Base-by-base conservation (phyloP, 2,329 filamentous ascomycete genomes). In the Aspergillus ruber region DNA sequence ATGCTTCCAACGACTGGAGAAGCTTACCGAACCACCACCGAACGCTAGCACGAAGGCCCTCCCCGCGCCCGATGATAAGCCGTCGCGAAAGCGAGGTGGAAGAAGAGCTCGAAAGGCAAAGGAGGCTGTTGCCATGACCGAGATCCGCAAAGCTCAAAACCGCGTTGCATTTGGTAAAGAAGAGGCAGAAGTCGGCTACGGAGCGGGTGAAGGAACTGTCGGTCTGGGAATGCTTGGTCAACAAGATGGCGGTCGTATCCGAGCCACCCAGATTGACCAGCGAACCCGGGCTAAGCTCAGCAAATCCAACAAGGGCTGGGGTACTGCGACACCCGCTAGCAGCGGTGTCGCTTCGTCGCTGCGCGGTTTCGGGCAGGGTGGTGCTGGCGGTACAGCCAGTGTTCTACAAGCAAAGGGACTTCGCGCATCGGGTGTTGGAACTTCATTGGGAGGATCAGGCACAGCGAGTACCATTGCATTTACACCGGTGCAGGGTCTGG, bases 221-320 rank as follows among this genome's bases (percentile, higher is more conserved):
- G 93, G 93, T 23, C 74, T 98, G 67, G 93, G 93, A 47, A 97
- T 97, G 93, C 90, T 98, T 53, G 93, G 93, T 1, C 84, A 89
- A 61, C 76, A 83, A 54, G 88, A 90, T 64, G 88, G 90, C 54
- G 93, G 93, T n/a, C 83, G 88, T 10, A 88, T 98, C 53, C 86
- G 93, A 48, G 85, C 84, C 29, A 78, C 88, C 44, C 90, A 96
- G 69, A 86, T 98, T 62, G 93, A 98, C 66, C 86, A 93, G 65
- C 84, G 91, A 50, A 98, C 93, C 3, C 83, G 88, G 48, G 93
- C 93, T 40, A 96, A 95, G 67, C 81, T 98, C 39, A 89, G 86
- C 63, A 90, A 90, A 66, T 96, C 95, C 74, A 94, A 91, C 71
- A 90, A 94, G 60, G 93, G 93, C 21, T 98, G 93, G 93, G 91